A percentile compares a stretch with the other conserved stretches of the same genome.
Evolutionary conservation across 257 asterid genomes (phyloP).

Genomic region (Solanum etuberosum): DNA sequence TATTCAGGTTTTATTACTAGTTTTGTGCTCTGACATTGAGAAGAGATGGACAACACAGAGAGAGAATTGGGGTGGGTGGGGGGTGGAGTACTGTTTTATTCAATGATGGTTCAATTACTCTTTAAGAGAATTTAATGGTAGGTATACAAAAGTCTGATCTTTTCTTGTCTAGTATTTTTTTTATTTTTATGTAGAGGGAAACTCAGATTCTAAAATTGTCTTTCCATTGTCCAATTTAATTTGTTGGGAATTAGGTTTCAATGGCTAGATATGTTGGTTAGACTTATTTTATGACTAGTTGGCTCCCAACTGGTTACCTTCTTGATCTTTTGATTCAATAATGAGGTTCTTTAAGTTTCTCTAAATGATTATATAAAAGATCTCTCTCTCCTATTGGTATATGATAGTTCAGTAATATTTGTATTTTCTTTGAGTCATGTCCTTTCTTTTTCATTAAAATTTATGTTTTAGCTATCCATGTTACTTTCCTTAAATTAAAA

Average conservation of each 20-base stretch:
- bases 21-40: neutral
- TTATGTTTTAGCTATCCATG: neutral
- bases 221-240: neutral
- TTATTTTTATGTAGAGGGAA: neutral
- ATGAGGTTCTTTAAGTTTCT: neutral
- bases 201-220: neutral
- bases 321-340: neutral
- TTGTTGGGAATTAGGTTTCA: conserved; percentile 5
- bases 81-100: neutral
- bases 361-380: neutral
- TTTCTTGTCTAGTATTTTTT: neutral
- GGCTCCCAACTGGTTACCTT: neutral
- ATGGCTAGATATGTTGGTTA: neutral
- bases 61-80: neutral
- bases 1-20: neutral
- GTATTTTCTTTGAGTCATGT: neutral
- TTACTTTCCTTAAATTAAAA: neutral
- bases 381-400: neutral
- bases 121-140: neutral
- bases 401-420: neutral
- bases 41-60: neutral
- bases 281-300: neutral
- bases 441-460: neutral
- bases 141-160: neutral
- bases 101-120: neutral